Conservation (phyloP, 768 basidiomycete genomes). For the Heimioporus sp. region DNA sequence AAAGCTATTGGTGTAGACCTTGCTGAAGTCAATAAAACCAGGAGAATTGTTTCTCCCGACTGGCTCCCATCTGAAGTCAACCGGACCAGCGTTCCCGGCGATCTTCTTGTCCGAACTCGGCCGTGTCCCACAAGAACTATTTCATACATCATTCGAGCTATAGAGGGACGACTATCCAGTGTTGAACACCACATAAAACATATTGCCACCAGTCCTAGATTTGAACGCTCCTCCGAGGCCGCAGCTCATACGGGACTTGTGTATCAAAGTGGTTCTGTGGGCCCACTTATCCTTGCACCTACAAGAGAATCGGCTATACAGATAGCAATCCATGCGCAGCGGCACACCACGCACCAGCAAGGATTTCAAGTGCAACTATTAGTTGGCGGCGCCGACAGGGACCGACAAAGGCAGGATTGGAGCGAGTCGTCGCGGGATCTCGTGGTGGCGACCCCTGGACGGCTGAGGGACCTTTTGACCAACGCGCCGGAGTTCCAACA, state of each 20-base stretch:
- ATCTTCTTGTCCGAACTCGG: constrained; percentile 83
- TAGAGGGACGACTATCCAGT: constrained; percentile 69
- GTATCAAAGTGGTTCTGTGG: constrained; percentile 51
- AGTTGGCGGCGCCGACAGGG: constrained; percentile 72
- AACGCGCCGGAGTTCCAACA: constrained; percentile 54
- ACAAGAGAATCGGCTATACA: constrained; percentile 90
- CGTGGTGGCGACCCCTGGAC: constrained; percentile 88
- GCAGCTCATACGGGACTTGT: constrained; percentile 30
- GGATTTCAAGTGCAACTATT: constrained; percentile 72
- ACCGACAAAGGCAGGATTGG: constrained; percentile 68
- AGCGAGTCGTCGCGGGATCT: constrained; percentile 65
- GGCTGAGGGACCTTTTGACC: constrained; percentile 70
- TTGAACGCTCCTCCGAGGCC: constrained; percentile 29
- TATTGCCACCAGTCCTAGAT: constrained; percentile 12
- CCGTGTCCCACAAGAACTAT: constrained; percentile 91
- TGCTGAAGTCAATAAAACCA: not conserved
- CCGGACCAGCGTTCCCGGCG: constrained; percentile 37
- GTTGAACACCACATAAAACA: constrained; percentile 46
- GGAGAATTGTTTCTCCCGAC: not conserved
- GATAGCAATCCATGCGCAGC: constrained; percentile 80
- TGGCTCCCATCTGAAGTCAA: constrained; percentile 2
- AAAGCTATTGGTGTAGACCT: not conserved
- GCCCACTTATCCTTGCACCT: constrained; percentile 81
- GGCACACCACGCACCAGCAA: constrained; percentile 57
- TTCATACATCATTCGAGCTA: constrained; percentile 83